A percentile compares a stretch with the other conserved stretches of the same genome.
phyloP scores from a whole-genome alignment of 1,139 yeast genomes.

The Yamadazyma mexicana region DNA sequence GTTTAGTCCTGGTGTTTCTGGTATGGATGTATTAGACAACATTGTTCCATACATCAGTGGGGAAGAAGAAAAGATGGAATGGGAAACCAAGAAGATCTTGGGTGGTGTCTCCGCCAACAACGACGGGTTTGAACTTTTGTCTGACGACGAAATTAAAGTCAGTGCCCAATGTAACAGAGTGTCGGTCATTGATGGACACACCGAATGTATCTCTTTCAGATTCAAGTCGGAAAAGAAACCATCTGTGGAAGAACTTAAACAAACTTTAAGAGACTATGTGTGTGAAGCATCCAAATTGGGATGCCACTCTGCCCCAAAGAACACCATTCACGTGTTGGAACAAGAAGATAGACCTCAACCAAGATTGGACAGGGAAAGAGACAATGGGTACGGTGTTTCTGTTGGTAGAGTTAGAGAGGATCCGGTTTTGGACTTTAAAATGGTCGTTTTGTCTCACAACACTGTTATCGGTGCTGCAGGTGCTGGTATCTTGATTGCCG shows the following conservation, averaged over 20 bases:
- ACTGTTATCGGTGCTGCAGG: slow-evolving; percentile 99
- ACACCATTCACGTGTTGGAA: slow-evolving; percentile 88
- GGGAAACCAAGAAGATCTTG: slow-evolving; percentile 95
- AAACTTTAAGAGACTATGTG: slow-evolving; percentile 67
- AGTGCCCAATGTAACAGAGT: slow-evolving; percentile 97
- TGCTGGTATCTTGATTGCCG: slow-evolving; percentile 96
- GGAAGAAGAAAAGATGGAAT: slow-evolving; percentile 97
- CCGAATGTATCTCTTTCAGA: slow-evolving; percentile 87
- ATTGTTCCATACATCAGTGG: slow-evolving; percentile 93
- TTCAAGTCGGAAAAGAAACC: slow-evolving; percentile 86
- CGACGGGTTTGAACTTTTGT: slow-evolving; percentile 58
- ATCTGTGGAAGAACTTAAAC: slow-evolving; percentile 73
- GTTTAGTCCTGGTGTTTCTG: slow-evolving; percentile 95
- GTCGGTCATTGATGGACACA: slow-evolving; percentile 96
- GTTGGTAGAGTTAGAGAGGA: slow-evolving; percentile 95
- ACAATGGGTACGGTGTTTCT: slow-evolving; percentile 89
- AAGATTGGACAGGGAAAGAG: slow-evolving; percentile 94
- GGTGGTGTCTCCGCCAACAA: slow-evolving; percentile 61
- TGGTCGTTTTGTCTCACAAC: slow-evolving; percentile 95
- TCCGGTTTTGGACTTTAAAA: slow-evolving; percentile 89
- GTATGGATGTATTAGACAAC: slow-evolving; percentile 92
- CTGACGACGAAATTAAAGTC: slow-evolving; percentile 74
- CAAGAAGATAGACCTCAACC: slow-evolving; percentile 97
- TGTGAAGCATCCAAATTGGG: slow-evolving; percentile 79
- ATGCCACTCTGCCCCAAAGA: slow-evolving; percentile 91